Percentiles rank a stretch among this genome's conserved stretches.
These are phyloP conservation scores for Backusella luteola DNA, from an alignment of 192 early-diverging fungal genomes.

Conservation along the genomic window DNA sequence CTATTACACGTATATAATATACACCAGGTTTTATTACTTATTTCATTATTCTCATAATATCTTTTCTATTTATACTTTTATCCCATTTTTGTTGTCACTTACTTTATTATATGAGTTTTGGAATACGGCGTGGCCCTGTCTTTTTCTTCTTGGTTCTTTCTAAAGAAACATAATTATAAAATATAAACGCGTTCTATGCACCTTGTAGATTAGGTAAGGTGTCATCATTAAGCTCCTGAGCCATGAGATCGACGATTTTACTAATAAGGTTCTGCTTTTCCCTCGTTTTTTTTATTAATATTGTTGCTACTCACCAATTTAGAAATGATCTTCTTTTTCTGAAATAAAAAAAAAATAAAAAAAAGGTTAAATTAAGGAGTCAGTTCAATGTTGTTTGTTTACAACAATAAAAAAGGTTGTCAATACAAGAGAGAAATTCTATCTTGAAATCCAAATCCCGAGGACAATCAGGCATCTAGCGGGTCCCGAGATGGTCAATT, in stretches of 20 bases:
- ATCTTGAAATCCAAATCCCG: not conserved
- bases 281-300: not conserved
- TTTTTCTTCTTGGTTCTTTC: not conserved
- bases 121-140: not conserved
- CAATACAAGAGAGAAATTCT: not conserved
- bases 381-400: not conserved
- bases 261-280: not conserved
- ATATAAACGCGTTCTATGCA: not conserved
- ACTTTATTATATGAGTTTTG: not conserved
- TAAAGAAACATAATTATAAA: not conserved
- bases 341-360: not conserved
- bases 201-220: not conserved
- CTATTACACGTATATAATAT: not conserved
- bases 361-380: slow-evolving; percentile 1
- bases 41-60: not conserved
- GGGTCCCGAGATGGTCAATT: not conserved
- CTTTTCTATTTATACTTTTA: not conserved
- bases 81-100: not conserved
- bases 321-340: not conserved
- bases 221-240: not conserved
- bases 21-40: not conserved
- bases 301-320: not conserved
- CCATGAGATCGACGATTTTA: not conserved
- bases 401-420: not conserved
- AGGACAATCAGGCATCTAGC: not conserved